These are phyloP conservation scores for Hordeum pubiflorum DNA, from an alignment of 202 grass and related monocot species.

Conservation along the genomic window DNA sequence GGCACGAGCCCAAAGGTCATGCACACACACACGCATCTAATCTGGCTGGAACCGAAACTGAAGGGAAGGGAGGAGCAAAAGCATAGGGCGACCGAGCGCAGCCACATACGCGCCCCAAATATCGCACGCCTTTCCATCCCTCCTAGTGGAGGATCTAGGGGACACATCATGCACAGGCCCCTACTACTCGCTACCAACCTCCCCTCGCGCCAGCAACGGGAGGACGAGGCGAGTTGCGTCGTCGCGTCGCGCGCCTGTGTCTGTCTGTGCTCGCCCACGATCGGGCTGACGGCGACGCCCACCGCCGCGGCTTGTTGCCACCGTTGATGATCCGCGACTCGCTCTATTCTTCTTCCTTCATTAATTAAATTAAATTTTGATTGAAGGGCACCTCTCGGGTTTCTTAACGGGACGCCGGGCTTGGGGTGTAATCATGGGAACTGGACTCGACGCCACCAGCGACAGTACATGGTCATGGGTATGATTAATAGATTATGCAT, in stretches of 20 bases:
- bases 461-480: not conserved
- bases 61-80: not conserved
- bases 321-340: not conserved
- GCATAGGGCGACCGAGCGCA: not conserved
- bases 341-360: not conserved
- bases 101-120: not conserved
- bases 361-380: no score
- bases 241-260: not conserved
- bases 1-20: constrained; percentile 24
- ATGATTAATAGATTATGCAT: not conserved
- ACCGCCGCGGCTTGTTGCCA: not conserved
- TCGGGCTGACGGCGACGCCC: not conserved
- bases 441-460: not conserved
- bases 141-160: constrained; percentile 18
- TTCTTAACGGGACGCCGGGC: not conserved
- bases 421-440: not conserved
- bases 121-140: constrained; percentile 15
- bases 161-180: constrained; percentile 15
- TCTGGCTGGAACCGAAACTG: not conserved
- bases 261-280: not conserved
- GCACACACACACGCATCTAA: not conserved
- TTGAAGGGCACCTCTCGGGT: not conserved
- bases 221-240: not conserved
- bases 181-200: constrained; percentile 10
- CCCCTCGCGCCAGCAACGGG: not conserved